Base-by-base conservation (phyloP, 2,329 filamentous ascomycete genomes). In the Tolypocladium guangdongense region DNA sequence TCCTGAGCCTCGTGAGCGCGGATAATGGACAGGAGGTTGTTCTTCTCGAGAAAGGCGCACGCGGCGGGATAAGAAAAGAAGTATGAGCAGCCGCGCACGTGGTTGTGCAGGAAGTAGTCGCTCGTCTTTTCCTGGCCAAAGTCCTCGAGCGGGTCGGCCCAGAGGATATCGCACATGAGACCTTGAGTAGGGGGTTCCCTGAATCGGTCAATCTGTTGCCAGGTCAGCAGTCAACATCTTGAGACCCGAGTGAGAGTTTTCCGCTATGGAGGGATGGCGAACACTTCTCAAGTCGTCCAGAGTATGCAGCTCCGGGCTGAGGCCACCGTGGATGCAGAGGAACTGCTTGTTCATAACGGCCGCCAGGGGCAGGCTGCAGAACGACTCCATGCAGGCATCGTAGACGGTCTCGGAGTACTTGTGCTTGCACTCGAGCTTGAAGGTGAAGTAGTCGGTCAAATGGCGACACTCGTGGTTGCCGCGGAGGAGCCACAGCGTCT, bases 261-360 rank as follows among this genome's bases (percentile, higher is more conserved):
- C 7, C 14, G 18, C 18, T 4, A 20, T 11, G 5, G 36, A 3
- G 24, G 10, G 6, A 4, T 20, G 27, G 30, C 32, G n/a, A 27
- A 93, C 89, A 67, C 78, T 87, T 77, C 92, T 90, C 62, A 99
- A 74, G 64, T 99, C 93, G 62, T 99, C 93, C 52, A 99, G 78
- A 5, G 92, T 96, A 71, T 97, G 92, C 57, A 99, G 76, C 72
- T 99, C 93, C 7, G 93, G 93, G 69, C 91, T 96, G 62, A 99
- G 76, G 58, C 93, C 93, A 65, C 93, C 93, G 69, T 99, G 93
- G 63, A 99, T 97, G 70, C 93, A 99, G 61, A 99, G 76, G 72
- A 99, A 99, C 71, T 99, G 93, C 78, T 99, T 99, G 82, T 99
- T 99, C 93, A 99, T 99, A 61, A 99, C 86, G 32, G 93, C 93